A percentile compares a stretch with the other conserved stretches of the same genome.
These are phyloP conservation scores for Conidiobolus incongruus DNA, from an alignment of 371 early-diverging fungal genomes.

Conservation along the genomic window DNA sequence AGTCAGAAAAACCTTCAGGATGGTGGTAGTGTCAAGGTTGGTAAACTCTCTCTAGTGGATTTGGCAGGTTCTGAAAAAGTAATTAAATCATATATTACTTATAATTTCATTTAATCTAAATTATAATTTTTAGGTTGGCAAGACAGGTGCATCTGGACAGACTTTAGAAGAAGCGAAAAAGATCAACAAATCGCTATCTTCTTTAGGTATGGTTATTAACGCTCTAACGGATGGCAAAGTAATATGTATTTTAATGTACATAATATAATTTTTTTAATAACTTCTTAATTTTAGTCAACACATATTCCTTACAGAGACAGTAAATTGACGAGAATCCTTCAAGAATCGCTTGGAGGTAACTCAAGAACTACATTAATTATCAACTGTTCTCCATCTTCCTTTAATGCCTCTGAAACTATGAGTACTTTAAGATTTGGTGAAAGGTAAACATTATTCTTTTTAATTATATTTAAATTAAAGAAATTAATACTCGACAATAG, in stretches of 20 bases:
- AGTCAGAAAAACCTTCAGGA: conserved; percentile 77
- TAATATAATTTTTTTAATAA: neutral
- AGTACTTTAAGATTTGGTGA: conserved; percentile 92
- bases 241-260: conserved; percentile 2
- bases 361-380: conserved; percentile 92
- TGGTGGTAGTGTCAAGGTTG: conserved; percentile 59
- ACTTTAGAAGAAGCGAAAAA: conserved; percentile 98
- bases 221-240: conserved; percentile 82
- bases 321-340: conserved; percentile 93
- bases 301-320: conserved; percentile 98
- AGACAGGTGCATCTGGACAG: conserved; percentile 96
- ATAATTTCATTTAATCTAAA: too few species aligned
- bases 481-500: conserved; percentile 10
- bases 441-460: conserved; percentile 14
- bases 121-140: conserved; percentile 49
- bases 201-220: conserved; percentile 97
- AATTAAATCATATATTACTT: neutral
- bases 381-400: conserved; percentile 89
- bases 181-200: conserved; percentile 96
- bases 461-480: neutral
- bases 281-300: conserved; percentile 29
- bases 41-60: conserved; percentile 92
- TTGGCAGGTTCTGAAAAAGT: conserved; percentile 98
- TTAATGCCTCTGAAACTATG: conserved; percentile 88
- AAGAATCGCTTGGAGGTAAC: conserved; percentile 96